Evolutionary conservation across 495 filamentous ascomycete genomes (phyloP).

Genomic region (Aspergillus sparsus): DNA sequence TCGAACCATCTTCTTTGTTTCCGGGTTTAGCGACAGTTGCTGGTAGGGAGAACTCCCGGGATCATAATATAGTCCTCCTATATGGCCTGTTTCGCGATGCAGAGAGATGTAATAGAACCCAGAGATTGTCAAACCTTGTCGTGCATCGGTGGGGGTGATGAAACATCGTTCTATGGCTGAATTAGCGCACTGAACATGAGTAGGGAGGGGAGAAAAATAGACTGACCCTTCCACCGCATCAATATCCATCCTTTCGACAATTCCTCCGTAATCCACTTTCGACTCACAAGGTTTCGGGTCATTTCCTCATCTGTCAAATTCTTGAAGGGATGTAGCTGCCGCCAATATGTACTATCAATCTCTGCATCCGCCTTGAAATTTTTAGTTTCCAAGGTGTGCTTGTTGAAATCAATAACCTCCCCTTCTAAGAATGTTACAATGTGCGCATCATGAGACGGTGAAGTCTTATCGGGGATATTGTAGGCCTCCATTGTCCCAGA

Average conservation of each 20-base stretch:
- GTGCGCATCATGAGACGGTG: slow-evolving; percentile 56
- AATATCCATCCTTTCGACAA: slow-evolving; percentile 64
- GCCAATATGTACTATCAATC: slow-evolving; percentile 72
- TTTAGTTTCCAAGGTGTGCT: slow-evolving; percentile 67
- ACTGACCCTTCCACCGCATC: slow-evolving; percentile 76
- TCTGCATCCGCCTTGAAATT: slow-evolving; percentile 60
- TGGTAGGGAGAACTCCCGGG: slow-evolving; percentile 72
- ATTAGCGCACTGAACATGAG: slow-evolving; percentile 11
- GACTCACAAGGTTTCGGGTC: slow-evolving; percentile 58
- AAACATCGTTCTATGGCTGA: slow-evolving; percentile 63
- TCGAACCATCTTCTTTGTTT: slow-evolving; percentile 43
- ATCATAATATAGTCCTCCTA: slow-evolving; percentile 75
- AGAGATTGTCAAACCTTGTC: slow-evolving; percentile 67
- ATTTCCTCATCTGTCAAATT: slow-evolving; percentile 59
- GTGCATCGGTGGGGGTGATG: slow-evolving; percentile 59
- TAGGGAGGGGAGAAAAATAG: neutral
- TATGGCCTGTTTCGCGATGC: slow-evolving; percentile 57
- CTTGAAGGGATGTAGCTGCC: slow-evolving; percentile 67
- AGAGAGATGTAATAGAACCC: slow-evolving; percentile 77
- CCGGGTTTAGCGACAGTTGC: slow-evolving; percentile 59
- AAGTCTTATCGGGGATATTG: slow-evolving; percentile 64
- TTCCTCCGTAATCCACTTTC: slow-evolving; percentile 54
- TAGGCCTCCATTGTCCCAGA: slow-evolving; percentile 79
- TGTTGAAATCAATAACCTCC: slow-evolving; percentile 74
- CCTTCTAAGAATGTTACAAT: slow-evolving; percentile 76